Conservation (phyloP, 2,329 filamentous ascomycete species). For the Hypoxylon sp. region DNA sequence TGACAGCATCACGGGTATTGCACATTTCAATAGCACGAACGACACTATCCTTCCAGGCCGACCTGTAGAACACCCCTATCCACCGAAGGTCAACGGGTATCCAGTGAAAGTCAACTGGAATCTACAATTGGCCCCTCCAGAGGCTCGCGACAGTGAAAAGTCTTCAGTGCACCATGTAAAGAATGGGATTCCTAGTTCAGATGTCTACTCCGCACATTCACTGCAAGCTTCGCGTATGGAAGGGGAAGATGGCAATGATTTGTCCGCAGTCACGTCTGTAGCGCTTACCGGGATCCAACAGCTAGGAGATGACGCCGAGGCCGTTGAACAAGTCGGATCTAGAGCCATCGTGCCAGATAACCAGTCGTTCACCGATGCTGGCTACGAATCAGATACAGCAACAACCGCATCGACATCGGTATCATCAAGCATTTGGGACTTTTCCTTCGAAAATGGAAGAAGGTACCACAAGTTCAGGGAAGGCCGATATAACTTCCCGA, state of each 20-base stretch:
- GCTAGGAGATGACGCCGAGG: slow-evolving; percentile 30
- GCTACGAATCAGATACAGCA: slow-evolving; percentile 46
- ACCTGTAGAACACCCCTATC: slow-evolving; percentile 18
- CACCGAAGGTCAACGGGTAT: slow-evolving; percentile 24
- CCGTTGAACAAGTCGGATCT: slow-evolving; percentile 30
- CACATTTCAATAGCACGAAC: slow-evolving; percentile 24
- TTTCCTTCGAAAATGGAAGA: slow-evolving; percentile 60
- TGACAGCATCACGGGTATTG: slow-evolving; percentile 21
- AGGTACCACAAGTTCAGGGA: slow-evolving; percentile 61
- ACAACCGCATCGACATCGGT: slow-evolving; percentile 52
- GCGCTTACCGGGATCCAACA: slow-evolving; percentile 12
- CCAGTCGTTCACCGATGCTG: slow-evolving; percentile 36
- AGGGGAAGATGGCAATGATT: slow-evolving; percentile 17
- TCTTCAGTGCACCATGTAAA: slow-evolving; percentile 9
- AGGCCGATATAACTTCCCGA: slow-evolving; percentile 58
- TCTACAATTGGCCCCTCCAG: slow-evolving; percentile 26
- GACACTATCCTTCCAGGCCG: slow-evolving; percentile 5
- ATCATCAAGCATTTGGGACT: slow-evolving; percentile 57
- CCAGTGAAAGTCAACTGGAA: slow-evolving; percentile 28
- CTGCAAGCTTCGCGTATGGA: slow-evolving; percentile 26
- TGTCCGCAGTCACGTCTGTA: slow-evolving; percentile 12
- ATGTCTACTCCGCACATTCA: slow-evolving; percentile 35
- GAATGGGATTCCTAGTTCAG: slow-evolving; percentile 16
- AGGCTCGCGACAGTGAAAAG: slow-evolving; percentile 21
- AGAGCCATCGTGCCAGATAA: slow-evolving; percentile 30